These are phyloP conservation scores for Pholiota adiposa DNA, from an alignment of 1,284 basidiomycete species.

Conservation along the genomic window DNA sequence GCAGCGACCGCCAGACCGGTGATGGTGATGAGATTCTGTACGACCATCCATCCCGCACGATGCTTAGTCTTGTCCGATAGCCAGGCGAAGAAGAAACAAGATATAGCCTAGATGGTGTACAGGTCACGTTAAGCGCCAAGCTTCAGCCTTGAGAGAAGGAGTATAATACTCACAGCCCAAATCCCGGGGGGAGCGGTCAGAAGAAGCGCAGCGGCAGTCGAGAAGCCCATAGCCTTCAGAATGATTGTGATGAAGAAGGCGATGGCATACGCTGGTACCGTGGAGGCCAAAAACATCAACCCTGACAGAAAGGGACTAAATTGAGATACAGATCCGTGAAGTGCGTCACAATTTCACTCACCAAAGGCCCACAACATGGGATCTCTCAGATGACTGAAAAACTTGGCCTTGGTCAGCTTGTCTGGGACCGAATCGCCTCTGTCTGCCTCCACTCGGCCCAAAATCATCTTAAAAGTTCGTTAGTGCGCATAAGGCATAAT, in stretches of 20 bases:
- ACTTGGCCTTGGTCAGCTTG: conserved; percentile 21
- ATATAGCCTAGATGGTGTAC: conserved; percentile 20
- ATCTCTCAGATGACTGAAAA: conserved; percentile 21
- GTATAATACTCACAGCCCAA: conserved; percentile 19
- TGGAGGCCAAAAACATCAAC: conserved; percentile 25
- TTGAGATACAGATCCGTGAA: not conserved
- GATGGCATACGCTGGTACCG: conserved; percentile 26
- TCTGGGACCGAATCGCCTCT: conserved; percentile 25
- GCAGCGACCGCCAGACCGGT: conserved; percentile 27
- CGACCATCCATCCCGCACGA: conserved; percentile 29
- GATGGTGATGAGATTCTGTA: conserved; percentile 28
- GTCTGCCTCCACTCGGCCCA: conserved; percentile 25
- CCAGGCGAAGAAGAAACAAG: conserved; percentile 30
- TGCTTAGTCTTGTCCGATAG: conserved; percentile 30
- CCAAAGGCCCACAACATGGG: conserved; percentile 24
- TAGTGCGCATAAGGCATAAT: too few relatives aligned
- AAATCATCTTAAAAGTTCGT: conserved; percentile 18
- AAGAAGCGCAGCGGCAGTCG: conserved; percentile 16
- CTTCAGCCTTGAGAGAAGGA: not conserved
- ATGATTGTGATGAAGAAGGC: conserved; percentile 26
- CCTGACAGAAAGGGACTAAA: conserved; percentile 5
- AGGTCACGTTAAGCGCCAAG: not conserved
- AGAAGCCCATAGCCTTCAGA: conserved; percentile 25
- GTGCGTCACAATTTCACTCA: not conserved
- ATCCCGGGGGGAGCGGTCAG: conserved; percentile 23